Conservation (phyloP, 164 flowering plant species). For the Vitis cinerea region DNA sequence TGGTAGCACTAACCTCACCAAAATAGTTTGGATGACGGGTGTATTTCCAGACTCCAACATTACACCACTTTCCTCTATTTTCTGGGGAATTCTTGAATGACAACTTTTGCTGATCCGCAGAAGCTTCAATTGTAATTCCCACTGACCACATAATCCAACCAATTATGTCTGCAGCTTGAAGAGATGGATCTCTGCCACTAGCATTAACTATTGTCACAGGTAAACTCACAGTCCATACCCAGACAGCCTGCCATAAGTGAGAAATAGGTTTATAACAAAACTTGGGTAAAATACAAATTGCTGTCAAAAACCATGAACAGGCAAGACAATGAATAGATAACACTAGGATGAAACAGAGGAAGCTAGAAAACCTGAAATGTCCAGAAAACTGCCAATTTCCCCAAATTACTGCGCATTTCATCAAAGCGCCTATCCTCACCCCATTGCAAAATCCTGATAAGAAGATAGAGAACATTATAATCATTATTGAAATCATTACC, state of each 20-base stretch:
- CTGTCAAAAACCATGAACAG: not conserved
- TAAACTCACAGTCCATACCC: conserved; percentile 98
- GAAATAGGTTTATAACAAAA: not conserved
- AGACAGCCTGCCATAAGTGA: conserved; percentile 69
- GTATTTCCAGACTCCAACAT: conserved; percentile 74
- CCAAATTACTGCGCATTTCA: conserved; percentile 77
- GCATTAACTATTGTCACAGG: conserved; percentile 93
- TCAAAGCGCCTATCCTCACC: conserved; percentile 96
- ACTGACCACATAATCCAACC: conserved; percentile 92
- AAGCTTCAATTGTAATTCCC: conserved; percentile 69
- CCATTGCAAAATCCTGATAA: conserved; percentile 85
- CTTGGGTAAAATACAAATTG: not conserved
- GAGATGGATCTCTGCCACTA: conserved; percentile 62
- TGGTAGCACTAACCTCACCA: conserved; percentile 69
- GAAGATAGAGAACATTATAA: not conserved
- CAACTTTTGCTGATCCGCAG: conserved; percentile 89
- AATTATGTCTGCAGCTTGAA: conserved; percentile 59
- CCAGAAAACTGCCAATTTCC: conserved; percentile 89
- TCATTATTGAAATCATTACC: not conserved
- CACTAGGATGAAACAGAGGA: not conserved
- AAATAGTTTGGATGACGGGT: conserved; percentile 95
- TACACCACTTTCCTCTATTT: conserved; percentile 93
- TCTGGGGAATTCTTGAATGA: conserved; percentile 71
- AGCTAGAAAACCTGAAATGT: conserved; percentile 66
- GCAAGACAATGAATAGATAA: too few relatives aligned